A percentile compares a stretch with the other conserved stretches of the same genome.
Evolutionary conservation across 257 asterid species (phyloP).

Genomic region (Solanum sparsipilum): DNA sequence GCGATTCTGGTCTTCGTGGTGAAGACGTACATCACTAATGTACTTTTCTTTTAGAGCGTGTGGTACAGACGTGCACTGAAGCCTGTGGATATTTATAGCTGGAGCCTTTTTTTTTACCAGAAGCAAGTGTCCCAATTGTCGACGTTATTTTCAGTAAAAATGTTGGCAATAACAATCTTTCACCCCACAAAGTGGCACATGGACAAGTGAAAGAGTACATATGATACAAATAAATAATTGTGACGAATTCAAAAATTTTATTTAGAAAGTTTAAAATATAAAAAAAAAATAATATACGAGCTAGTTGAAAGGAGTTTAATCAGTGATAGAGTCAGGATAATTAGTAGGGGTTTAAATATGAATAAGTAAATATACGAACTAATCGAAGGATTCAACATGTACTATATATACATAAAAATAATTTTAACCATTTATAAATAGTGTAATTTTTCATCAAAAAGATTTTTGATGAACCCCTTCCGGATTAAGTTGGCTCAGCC

Average conservation of each 20-base stretch:
- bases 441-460: background rate
- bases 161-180: constrained; percentile 10
- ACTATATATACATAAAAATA: background rate
- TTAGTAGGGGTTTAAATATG: too few species aligned
- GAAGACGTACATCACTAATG: background rate
- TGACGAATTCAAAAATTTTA: fast-evolving
- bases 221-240: background rate
- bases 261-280: too few species aligned
- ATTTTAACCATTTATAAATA: too few species aligned
- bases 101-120: background rate
- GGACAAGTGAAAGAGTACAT: constrained; percentile 21
- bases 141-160: constrained; percentile 7
- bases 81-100: background rate
- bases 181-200: constrained; percentile 25
- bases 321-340: too few species aligned
- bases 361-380: too few species aligned
- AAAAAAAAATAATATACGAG: too few species aligned
- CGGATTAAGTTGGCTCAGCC: background rate
- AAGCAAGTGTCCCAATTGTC: background rate
- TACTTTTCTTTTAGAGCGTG: background rate
- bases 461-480: background rate
- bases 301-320: too few species aligned
- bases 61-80: background rate
- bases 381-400: too few species aligned
- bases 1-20: background rate